Conservation (phyloP, 2,329 filamentous ascomycete genomes). For the Hortaea sp. region DNA sequence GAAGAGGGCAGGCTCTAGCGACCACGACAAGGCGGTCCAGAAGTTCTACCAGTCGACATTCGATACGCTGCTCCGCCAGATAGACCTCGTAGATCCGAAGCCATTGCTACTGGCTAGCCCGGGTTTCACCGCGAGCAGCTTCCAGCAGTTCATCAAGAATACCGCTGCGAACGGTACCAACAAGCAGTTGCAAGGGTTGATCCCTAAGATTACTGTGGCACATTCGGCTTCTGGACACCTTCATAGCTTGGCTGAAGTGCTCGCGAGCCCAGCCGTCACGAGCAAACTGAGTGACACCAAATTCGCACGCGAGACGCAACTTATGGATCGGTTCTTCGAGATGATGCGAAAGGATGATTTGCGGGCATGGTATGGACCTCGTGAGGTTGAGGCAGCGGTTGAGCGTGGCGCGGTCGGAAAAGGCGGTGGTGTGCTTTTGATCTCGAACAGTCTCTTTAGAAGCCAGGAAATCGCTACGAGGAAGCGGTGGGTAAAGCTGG, state of each 20-base stretch:
- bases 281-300: conserved; percentile 75
- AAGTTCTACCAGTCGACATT: conserved; percentile 72
- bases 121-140: conserved; percentile 73
- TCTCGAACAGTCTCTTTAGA: conserved; percentile 81
- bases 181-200: conserved; percentile 55
- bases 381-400: conserved; percentile 72
- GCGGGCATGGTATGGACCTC: conserved; percentile 79
- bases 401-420: conserved; percentile 79
- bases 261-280: conserved; percentile 70
- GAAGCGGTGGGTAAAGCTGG: conserved; percentile 71
- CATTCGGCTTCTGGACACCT: conserved; percentile 79
- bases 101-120: conserved; percentile 80
- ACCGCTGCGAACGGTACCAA: conserved; percentile 57
- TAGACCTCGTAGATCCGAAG: conserved; percentile 61
- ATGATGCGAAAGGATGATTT: conserved; percentile 75
- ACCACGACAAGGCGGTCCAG: conserved; percentile 48
- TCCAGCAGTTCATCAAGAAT: conserved; percentile 62
- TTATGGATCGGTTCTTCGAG: conserved; percentile 76
- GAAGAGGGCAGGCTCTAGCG: conserved; percentile 53
- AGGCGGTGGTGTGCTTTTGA: conserved; percentile 72
- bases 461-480: conserved; percentile 67
- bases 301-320: conserved; percentile 69
- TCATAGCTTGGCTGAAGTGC: conserved; percentile 77
- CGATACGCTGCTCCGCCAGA: conserved; percentile 62
- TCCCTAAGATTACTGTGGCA: conserved; percentile 59